Percentiles rank a stretch among this genome's conserved stretches.
phyloP scores from a whole-genome alignment of 306 rosid genomes.

The Carpinus viminea region DNA sequence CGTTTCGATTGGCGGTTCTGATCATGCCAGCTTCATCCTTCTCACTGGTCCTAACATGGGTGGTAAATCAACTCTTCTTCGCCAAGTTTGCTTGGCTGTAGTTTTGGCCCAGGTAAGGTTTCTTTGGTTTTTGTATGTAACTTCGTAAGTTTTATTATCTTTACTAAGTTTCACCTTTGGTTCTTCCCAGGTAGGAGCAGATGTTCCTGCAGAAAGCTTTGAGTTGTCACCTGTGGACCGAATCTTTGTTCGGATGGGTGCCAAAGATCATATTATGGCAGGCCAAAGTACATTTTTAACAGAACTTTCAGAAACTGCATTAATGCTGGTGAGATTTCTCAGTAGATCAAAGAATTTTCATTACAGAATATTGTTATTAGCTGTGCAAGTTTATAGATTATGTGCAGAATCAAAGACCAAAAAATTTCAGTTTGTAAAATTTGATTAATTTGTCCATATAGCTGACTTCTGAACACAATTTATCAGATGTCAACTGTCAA shows the following conservation, averaged over 20 bases:
- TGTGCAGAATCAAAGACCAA: not conserved
- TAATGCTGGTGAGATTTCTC: constrained; percentile 74
- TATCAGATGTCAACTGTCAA: not conserved
- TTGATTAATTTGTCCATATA: not conserved
- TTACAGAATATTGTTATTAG: not conserved
- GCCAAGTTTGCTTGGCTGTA: constrained; percentile 94
- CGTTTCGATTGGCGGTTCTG: constrained; percentile 73
- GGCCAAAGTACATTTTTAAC: constrained; percentile 98
- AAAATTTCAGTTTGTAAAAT: not conserved
- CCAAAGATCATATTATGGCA: constrained; percentile 93
- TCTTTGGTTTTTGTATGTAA: constrained; percentile 19
- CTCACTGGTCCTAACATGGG: constrained; percentile 99
- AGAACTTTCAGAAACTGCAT: constrained; percentile 92
- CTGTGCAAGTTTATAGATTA: not conserved
- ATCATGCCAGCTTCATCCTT: constrained; percentile 68
- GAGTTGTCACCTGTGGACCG: constrained; percentile 84
- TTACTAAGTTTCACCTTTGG: constrained; percentile 18
- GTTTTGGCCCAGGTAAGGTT: constrained; percentile 82
- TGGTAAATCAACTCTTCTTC: constrained; percentile 97
- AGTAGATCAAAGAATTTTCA: not conserved
- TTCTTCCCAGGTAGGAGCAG: constrained; percentile 82
- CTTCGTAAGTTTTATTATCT: constrained; percentile 22
- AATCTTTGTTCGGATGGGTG: constrained; percentile 96
- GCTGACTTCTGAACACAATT: not conserved
- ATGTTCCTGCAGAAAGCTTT: constrained; percentile 91